Base-by-base conservation (phyloP, 176 grass and related monocot species). In the Tillandsia leiboldiana region DNA sequence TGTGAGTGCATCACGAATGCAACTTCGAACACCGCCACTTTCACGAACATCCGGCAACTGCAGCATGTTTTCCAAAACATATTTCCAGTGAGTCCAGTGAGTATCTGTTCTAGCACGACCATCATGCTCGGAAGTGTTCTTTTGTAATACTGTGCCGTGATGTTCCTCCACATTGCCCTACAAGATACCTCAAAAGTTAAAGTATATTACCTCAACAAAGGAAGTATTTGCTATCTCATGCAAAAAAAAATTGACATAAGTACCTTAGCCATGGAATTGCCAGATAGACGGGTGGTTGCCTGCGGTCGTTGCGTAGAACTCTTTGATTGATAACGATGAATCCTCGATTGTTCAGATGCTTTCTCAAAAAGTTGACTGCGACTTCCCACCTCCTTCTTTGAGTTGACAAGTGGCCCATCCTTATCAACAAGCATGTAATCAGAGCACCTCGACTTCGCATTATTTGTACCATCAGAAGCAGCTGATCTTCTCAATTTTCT, bases 21-120 rank as follows among this genome's bases (percentile, higher is more conserved):
- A 86, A 70, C 79, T 86, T 61, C 77, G 79, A 73, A 91, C 77
- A 22, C 85, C 92, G 82, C n/a, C 49, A 83, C 77, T 81, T 70
- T 83, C 83, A 71, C 70, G 69, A 71, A 77, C 13, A 24, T 81
- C 63, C 48, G 86, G 78, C 49, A 80, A 82, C 67, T 84, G 77
- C 74, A 83, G 73, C 74, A 86, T 54, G 66, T 72, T 48, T 11
- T 91, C 76, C 75, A 88, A 76, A 63, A 82, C 62, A 71, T 79
- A 77, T 77, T 64, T 78, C 88, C 86, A 91, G 76, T 76, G 50
- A 68, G 47, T 73, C 77, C 83, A 87, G 54, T 57, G 72, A 62
- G 66, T 62, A 84, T 63, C 66, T 81, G 22, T 84, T 64, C 71
- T 77, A 65, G 42, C 49, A 73, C 77, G 64, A 9, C 75, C 56